These are phyloP conservation scores for Trichoderma guizhouense DNA, from an alignment of 2,329 filamentous ascomycete species.

Conservation along the genomic window DNA sequence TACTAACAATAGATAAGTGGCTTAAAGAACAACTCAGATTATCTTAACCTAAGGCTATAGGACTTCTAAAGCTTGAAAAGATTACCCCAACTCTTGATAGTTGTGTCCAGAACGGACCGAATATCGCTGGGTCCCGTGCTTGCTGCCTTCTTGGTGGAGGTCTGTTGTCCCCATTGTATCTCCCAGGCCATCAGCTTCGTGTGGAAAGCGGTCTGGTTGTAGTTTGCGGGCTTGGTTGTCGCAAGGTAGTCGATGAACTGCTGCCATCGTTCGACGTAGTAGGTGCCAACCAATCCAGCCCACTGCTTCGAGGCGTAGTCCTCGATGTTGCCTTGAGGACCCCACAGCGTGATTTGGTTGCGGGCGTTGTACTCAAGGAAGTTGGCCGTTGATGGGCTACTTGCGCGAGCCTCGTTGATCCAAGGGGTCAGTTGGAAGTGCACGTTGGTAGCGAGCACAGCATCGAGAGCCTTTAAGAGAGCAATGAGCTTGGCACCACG, in stretches of 20 bases:
- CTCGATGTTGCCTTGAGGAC: slow-evolving; percentile 43
- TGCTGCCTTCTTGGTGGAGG: not conserved
- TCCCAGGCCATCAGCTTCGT: slow-evolving; percentile 11
- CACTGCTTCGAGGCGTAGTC: slow-evolving; percentile 51
- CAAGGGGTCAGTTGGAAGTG: slow-evolving; percentile 43
- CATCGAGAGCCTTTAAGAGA: slow-evolving; percentile 39
- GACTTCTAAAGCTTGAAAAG: not conserved
- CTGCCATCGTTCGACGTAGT: slow-evolving; percentile 46
- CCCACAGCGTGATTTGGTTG: slow-evolving; percentile 51
- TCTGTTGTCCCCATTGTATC: slow-evolving; percentile 11
- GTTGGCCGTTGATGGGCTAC: slow-evolving; percentile 25
- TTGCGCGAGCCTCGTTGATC: slow-evolving; percentile 38
- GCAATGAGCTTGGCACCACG: slow-evolving; percentile 31
- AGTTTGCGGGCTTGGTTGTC: slow-evolving; percentile 8
- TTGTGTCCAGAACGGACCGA: not conserved
- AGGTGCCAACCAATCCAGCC: slow-evolving; percentile 44
- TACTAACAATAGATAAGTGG: not conserved
- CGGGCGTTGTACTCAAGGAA: slow-evolving; percentile 46
- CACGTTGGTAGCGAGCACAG: slow-evolving; percentile 39
- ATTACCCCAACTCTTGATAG: not conserved
- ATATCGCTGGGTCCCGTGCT: not conserved
- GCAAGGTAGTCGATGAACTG: slow-evolving; percentile 42
- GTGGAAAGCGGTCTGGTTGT: slow-evolving; percentile 19
- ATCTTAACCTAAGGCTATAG: not conserved
- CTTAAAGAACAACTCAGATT: not conserved